Percentiles rank a stretch among this genome's conserved stretches.
phyloP scores from a whole-genome alignment of 164 flowering plant species.

The Houttuynia cordata region DNA sequence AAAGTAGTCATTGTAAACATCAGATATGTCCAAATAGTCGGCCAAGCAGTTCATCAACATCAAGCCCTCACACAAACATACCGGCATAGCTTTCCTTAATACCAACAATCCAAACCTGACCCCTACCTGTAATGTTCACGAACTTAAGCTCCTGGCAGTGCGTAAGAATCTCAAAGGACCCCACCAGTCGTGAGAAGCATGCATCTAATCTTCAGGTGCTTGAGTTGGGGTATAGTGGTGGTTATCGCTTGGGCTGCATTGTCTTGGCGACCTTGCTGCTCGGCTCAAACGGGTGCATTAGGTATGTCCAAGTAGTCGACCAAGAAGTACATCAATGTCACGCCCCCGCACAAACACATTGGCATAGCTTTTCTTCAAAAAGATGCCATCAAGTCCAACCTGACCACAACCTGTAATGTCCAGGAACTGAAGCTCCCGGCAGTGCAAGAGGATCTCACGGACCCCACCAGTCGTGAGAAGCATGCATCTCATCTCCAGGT shows the following conservation, averaged over 20 bases:
- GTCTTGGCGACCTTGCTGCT: constrained; percentile 28
- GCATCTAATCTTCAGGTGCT: constrained; percentile 57
- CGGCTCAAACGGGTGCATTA: constrained; percentile 37
- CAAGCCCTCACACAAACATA: constrained; percentile 29
- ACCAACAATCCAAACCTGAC: constrained; percentile 37
- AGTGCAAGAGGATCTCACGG: constrained; percentile 17
- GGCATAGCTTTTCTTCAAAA: constrained; percentile 17
- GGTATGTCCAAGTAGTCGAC: constrained; percentile 27
- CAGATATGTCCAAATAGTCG: constrained; percentile 27
- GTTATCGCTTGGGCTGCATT: constrained; percentile 74
- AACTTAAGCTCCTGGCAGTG: constrained; percentile 31
- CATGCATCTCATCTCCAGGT: constrained; percentile 51
- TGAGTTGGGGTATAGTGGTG: constrained; percentile 58
- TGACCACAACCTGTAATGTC: constrained; percentile 68
- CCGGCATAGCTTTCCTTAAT: constrained; percentile 15
- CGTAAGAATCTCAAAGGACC: constrained; percentile 19
- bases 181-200: constrained; percentile 21
- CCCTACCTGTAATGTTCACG: constrained; percentile 63
- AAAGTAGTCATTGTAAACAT: too few relatives aligned
- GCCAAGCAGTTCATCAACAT: constrained; percentile 17
- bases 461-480: constrained; percentile 22
- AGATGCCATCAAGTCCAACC: constrained; percentile 30
- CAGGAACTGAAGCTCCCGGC: constrained; percentile 35
- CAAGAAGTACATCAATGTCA: constrained; percentile 16
- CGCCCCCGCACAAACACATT: constrained; percentile 30